Evolutionary conservation across 345 rosid genomes (phyloP).

Genomic region (Hypericum perforatum): DNA sequence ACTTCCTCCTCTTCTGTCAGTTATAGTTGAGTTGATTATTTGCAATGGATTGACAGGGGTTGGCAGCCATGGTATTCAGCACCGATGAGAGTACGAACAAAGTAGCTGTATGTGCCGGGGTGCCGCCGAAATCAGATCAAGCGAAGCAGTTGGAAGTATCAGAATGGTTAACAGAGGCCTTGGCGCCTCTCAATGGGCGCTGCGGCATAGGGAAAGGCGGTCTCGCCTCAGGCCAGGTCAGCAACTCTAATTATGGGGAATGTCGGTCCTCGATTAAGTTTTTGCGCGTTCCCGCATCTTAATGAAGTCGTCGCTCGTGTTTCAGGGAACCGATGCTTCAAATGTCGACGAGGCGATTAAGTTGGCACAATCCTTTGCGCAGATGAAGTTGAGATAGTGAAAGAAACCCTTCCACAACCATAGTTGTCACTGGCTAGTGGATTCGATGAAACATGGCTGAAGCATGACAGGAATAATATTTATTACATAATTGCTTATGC

Average conservation of each 20-base stretch:
- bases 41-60: slow-evolving; percentile 39
- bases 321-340: slow-evolving; percentile 82
- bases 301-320: not conserved
- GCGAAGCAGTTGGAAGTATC: slow-evolving; percentile 65
- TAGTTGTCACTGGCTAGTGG: too few species aligned
- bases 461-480: too few species aligned
- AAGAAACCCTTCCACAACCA: too few species aligned
- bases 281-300: not conserved
- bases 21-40: not conserved
- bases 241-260: too few species aligned
- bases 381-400: slow-evolving; percentile 59
- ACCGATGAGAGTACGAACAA: slow-evolving; percentile 73
- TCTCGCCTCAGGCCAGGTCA: slow-evolving; percentile 89
- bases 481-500: too few species aligned
- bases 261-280: too few species aligned
- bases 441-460: too few species aligned
- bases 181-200: slow-evolving; percentile 75
- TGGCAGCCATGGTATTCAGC: slow-evolving; percentile 82
- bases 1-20: too few species aligned
- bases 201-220: slow-evolving; percentile 92
- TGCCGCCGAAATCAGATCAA: slow-evolving; percentile 49
- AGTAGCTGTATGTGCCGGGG: slow-evolving; percentile 87
- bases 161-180: slow-evolving; percentile 72
- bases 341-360: slow-evolving; percentile 57
- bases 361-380: slow-evolving; percentile 59